Conservation (phyloP, 371 early-diverging fungal genomes). For the Quaeritorhiza haematococci region DNA sequence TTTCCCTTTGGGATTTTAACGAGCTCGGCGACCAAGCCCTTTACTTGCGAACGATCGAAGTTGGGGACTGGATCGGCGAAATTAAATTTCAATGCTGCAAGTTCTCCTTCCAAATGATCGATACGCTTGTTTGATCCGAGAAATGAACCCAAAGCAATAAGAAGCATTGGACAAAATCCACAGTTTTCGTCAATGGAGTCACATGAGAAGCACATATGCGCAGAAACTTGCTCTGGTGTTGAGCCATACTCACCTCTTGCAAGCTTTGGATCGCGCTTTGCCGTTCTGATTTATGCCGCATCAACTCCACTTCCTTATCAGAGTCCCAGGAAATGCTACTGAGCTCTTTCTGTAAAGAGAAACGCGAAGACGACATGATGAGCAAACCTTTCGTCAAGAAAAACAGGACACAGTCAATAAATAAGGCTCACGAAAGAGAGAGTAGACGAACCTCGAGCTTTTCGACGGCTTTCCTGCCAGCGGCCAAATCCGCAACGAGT, state of each 20-base stretch:
- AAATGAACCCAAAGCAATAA: constrained; percentile 7
- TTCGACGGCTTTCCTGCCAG: constrained; percentile 41
- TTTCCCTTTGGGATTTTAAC: constrained; percentile 64
- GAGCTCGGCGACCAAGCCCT: constrained; percentile 88
- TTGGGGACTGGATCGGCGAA: constrained; percentile 36
- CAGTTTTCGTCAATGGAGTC: background rate
- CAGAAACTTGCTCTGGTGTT: background rate
- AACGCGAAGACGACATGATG: too few species aligned
- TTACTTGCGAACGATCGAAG: constrained; percentile 85
- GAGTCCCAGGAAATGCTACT: too few species aligned
- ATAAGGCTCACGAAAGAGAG: too few species aligned
- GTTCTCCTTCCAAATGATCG: constrained; percentile 26
- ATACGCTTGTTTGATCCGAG: constrained; percentile 12
- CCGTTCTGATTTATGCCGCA: constrained; percentile 23
- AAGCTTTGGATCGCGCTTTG: constrained; percentile 34
- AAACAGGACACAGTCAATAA: too few species aligned
- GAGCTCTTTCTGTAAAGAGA: too few species aligned
- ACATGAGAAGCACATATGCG: too few species aligned
- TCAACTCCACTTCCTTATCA: constrained; percentile 16
- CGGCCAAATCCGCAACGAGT: constrained; percentile 37
- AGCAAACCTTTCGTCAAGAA: too few species aligned
- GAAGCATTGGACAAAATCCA: background rate
- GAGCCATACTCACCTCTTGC: constrained; percentile 30
- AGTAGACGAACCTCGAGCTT: constrained; percentile 20
- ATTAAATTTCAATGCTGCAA: constrained; percentile 28